Percentiles rank a stretch among this genome's conserved stretches.
Conservation (phyloP, 2,329 filamentous ascomycete genomes). For the Aspergillus pseudoterreus region DNA sequence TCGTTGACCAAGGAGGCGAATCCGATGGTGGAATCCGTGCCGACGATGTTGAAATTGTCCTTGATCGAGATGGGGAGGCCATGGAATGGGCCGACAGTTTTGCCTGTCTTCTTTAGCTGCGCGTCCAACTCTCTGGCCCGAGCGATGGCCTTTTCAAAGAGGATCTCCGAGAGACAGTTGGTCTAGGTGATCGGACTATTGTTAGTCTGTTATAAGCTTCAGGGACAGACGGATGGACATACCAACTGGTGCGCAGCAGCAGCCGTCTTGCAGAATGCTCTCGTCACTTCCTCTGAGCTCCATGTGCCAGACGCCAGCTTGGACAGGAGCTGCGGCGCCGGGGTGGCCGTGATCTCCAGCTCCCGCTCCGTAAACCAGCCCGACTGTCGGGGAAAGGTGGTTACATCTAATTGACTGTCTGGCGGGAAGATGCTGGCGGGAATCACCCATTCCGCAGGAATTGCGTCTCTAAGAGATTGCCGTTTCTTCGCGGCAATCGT, state of each 20-base stretch:
- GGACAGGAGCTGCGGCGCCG: conserved; percentile 30
- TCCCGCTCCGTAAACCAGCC: conserved; percentile 57
- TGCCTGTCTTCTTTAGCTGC: conserved; percentile 41
- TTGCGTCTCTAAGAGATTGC: conserved; percentile 43
- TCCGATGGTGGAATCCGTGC: conserved; percentile 20
- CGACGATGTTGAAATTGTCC: conserved; percentile 35
- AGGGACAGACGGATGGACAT: background rate
- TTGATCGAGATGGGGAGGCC: conserved; percentile 42
- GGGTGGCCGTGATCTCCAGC: conserved; percentile 46
- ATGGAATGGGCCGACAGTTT: conserved; percentile 38
- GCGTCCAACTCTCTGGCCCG: conserved; percentile 52
- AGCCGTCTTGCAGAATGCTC: conserved; percentile 54
- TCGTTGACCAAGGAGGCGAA: conserved; percentile 17
- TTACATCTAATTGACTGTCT: conserved; percentile 54
- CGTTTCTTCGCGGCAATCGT: conserved; percentile 44
- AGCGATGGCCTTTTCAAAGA: conserved; percentile 52
- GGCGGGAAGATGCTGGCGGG: conserved; percentile 53
- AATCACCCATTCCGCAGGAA: conserved; percentile 58
- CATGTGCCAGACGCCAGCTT: conserved; percentile 39
- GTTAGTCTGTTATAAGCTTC: too few relatives aligned
- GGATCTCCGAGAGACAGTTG: conserved; percentile 58
- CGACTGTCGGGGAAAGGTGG: conserved; percentile 51
- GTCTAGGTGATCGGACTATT: conserved; percentile 36
- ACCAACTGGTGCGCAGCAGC: conserved; percentile 55
- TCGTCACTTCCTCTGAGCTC: conserved; percentile 50